These are phyloP conservation scores for Dactylis glomerata DNA, from an alignment of 176 grass and related monocot species.

Conservation along the genomic window DNA sequence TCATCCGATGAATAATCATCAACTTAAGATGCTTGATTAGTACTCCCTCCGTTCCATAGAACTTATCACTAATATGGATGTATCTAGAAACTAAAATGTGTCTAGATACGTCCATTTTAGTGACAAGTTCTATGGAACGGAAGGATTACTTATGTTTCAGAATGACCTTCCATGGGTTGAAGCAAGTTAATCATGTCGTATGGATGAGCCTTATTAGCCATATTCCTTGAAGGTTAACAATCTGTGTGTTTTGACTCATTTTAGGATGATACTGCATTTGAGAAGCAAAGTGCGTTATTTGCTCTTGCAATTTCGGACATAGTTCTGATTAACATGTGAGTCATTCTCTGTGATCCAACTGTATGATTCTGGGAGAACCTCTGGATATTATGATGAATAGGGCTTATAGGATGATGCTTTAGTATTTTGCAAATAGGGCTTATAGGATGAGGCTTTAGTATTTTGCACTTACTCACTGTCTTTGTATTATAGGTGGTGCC, in stretches of 20 bases:
- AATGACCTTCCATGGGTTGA: neutral
- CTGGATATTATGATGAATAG: slow-evolving; percentile 23
- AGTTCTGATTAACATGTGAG: slow-evolving; percentile 93
- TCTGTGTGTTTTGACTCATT: slow-evolving; percentile 19
- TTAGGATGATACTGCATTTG: slow-evolving; percentile 87
- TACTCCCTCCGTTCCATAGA: too few species aligned
- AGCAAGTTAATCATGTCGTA: neutral
- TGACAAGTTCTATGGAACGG: too few species aligned
- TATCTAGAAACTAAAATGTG: too few species aligned
- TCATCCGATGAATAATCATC: neutral
- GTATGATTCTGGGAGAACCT: neutral
- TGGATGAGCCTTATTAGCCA: neutral
- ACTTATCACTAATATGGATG: too few species aligned
- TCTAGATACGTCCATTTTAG: too few species aligned
- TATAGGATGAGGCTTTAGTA: slow-evolving; percentile 20
- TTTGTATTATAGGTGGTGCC: slow-evolving; percentile 71
- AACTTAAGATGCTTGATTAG: neutral
- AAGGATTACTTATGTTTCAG: neutral
- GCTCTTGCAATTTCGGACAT: slow-evolving; percentile 91
- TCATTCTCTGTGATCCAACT: slow-evolving; percentile 7
- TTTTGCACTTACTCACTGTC: neutral
- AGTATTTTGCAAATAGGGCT: neutral
- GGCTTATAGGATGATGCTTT: slow-evolving; percentile 14
- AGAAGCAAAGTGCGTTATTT: slow-evolving; percentile 89
- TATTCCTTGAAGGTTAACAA: slow-evolving; percentile 13